Evolutionary conservation across 2,329 filamentous ascomycete species (phyloP).

Genomic region (Hysterium pulicare): DNA sequence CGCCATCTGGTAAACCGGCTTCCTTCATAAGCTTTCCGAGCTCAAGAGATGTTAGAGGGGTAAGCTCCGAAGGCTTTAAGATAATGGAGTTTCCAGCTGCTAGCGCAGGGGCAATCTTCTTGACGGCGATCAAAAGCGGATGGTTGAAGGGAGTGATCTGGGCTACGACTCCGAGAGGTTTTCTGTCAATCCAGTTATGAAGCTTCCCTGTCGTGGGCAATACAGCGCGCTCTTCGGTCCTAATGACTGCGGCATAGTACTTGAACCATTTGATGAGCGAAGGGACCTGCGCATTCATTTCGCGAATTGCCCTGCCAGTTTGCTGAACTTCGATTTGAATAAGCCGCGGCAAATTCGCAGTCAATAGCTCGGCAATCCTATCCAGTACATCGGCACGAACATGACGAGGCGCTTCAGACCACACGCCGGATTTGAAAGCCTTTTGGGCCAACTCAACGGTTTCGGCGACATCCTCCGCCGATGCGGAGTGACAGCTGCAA

Average conservation of each 20-base stretch:
- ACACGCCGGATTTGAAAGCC: constrained; percentile 51
- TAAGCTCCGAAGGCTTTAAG: constrained; percentile 38
- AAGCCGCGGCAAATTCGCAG: constrained; percentile 51
- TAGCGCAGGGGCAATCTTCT: constrained; percentile 38
- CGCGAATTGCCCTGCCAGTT: constrained; percentile 65
- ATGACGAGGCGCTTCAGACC: constrained; percentile 57
- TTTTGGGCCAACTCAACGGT: constrained; percentile 43
- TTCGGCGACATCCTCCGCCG: constrained; percentile 43
- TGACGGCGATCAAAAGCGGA: constrained; percentile 39
- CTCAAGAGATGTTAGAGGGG: constrained; percentile 35
- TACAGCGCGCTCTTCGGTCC: constrained; percentile 65
- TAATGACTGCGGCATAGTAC: constrained; percentile 65
- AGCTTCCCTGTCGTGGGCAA: constrained; percentile 60
- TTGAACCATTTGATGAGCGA: constrained; percentile 67
- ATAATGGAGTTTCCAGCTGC: constrained; percentile 36
- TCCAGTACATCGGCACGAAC: constrained; percentile 62
- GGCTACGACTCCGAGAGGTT: constrained; percentile 36
- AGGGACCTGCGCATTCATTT: constrained; percentile 68
- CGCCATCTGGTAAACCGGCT: constrained; percentile 36
- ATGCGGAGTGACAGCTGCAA: constrained; percentile 49
- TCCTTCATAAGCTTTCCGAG: constrained; percentile 36
- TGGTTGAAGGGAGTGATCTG: constrained; percentile 41
- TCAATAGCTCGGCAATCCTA: constrained; percentile 55
- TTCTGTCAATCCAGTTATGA: constrained; percentile 43
- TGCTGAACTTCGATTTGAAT: constrained; percentile 64